Evolutionary conservation across 2,329 filamentous ascomycete genomes (phyloP), one percentile per base, ranked within the genome.

Genomic region (Verticillium zaregamsianum): DNA sequence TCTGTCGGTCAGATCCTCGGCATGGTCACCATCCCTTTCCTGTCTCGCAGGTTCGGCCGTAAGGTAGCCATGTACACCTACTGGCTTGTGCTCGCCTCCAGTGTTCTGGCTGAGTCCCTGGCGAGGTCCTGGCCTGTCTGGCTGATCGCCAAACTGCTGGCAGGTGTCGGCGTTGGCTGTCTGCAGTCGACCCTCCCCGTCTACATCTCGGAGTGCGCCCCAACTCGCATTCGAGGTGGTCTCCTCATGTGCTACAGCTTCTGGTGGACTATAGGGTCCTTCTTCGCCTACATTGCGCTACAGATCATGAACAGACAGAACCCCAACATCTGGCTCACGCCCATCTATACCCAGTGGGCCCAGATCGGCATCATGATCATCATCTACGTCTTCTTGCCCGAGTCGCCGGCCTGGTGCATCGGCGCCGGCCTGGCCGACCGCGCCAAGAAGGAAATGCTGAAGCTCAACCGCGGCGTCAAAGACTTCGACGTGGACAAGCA

Each of bases 281-380:
- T 80, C 31, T 76, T 75, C 35, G 76, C 74, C 3, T 74, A 74
- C 8, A 69, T 80, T 0, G 77, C 77, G 0, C 68, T 81, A 2
- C 71, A 79, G 28, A 63, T 65, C 2, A 65, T 79, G 1, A 72
- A 72, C 40, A 60, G 65, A 4, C 56, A 54, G 0, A 63, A 74
- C 33, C 73, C 75, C 0, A 66, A 69, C 25, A 66, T 78, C 45
- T 80, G 72, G 60, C 68, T 72, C 3, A 71, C 70, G 1, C 72
- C 77, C 1, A 76, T 80, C 39, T 78, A 79, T 58, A 78, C 77
- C 0, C 64, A 80, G 69, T 80, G 78, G 78, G 73, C 74, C 0
- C 76, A 78, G 68, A 68, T 80, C 9, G 78, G 76, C 1, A 23
- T 73, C 2, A 78, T 78, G 69, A 52, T 69, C 0, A 59, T 75